Conservation (phyloP, 495 filamentous ascomycete species). For the Cryomyces antarcticus region DNA sequence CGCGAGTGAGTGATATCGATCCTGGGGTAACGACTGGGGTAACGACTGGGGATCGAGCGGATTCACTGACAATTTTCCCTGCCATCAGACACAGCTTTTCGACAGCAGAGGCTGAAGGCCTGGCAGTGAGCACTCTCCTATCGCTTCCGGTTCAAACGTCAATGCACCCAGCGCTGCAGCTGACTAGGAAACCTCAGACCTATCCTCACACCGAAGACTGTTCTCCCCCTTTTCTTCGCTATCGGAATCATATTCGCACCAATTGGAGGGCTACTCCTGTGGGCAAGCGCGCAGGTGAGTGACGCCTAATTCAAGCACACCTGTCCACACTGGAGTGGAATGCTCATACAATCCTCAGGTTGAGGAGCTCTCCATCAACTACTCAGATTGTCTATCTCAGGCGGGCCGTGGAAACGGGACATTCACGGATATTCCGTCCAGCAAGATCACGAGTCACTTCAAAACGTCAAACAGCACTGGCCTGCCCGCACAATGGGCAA, state of each 20-base stretch:
- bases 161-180: neutral
- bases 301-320: no score
- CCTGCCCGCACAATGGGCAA: conserved; percentile 20
- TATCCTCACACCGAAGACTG: conserved; percentile 82
- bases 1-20: conserved; percentile 38
- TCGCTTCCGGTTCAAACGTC: neutral
- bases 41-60: neutral
- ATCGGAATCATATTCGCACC: conserved; percentile 76
- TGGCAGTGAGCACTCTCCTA: conserved; percentile 51
- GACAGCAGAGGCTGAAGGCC: conserved; percentile 80
- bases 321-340: no score
- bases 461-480: conserved; percentile 23
- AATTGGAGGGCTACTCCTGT: conserved; percentile 66
- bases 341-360: conserved; percentile 31
- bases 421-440: conserved; percentile 24
- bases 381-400: conserved; percentile 46
- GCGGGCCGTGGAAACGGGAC: conserved; percentile 20
- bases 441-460: conserved; percentile 45
- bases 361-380: conserved; percentile 78
- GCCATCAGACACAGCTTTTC: conserved; percentile 62
- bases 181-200: conserved; percentile 31
- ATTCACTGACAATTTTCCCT: conserved; percentile 1
- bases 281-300: conserved; percentile 52
- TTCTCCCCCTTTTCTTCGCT: conserved; percentile 73
- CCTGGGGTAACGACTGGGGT: neutral